Percentiles rank a stretch among this genome's conserved stretches.
phyloP scores from a whole-genome alignment of 2,329 filamentous ascomycete genomes.

The Paecilomyces sp. region DNA sequence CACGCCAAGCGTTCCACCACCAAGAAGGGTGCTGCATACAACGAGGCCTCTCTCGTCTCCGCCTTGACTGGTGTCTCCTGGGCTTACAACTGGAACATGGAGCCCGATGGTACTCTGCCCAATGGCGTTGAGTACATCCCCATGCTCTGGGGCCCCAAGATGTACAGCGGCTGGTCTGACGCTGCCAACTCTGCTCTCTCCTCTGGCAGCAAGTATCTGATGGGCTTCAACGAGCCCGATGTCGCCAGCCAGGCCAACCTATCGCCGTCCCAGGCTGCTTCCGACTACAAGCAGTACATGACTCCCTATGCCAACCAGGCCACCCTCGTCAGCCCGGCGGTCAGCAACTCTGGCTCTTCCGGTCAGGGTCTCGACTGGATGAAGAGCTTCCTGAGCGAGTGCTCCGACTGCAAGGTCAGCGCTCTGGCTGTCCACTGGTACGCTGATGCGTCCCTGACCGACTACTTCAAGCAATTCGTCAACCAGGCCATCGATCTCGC shows the following conservation, averaged over 20 bases:
- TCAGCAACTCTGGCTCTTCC: conserved; percentile 28
- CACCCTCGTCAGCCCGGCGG: conserved; percentile 35
- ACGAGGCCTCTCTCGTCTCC: conserved; percentile 24
- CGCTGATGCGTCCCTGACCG: conserved; percentile 16
- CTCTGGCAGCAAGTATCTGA: conserved; percentile 28
- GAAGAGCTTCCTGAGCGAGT: conserved; percentile 30
- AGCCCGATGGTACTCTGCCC: conserved; percentile 21
- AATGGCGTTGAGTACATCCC: conserved; percentile 35
- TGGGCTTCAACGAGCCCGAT: conserved; percentile 44
- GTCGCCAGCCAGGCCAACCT: conserved; percentile 30
- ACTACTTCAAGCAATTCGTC: conserved; percentile 31
- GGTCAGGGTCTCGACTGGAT: conserved; percentile 35
- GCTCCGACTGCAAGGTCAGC: conserved; percentile 31
- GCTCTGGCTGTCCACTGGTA: conserved; percentile 43
- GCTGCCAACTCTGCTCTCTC: conserved; percentile 26
- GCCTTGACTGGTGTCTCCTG: conserved; percentile 30
- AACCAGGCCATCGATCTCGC: conserved; percentile 27
- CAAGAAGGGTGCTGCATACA: conserved; percentile 33
- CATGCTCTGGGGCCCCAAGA: conserved; percentile 37
- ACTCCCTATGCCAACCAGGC: conserved; percentile 27
- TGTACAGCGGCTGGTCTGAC: conserved; percentile 27
- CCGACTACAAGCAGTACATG: conserved; percentile 31
- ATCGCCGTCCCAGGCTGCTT: conserved; percentile 27
- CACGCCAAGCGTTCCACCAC: conserved; percentile 7
- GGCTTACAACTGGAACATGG: conserved; percentile 40